Base-by-base conservation (phyloP, 768 basidiomycete genomes). In the Stropharia rugosoannulata region DNA sequence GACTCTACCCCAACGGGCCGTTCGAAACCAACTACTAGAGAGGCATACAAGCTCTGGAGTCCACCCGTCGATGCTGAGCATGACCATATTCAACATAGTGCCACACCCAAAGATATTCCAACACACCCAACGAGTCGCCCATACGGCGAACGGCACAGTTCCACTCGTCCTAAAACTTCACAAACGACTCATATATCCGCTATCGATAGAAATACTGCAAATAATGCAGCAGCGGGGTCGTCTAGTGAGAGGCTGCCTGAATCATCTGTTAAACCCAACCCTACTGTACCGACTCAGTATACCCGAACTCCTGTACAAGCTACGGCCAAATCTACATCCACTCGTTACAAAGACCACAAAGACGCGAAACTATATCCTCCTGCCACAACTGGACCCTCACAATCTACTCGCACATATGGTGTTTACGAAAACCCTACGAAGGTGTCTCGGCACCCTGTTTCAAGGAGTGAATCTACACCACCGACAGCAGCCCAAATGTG, bases 1-100 rank as follows among this genome's bases (percentile, higher is more conserved):
- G 77, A 78, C 62, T 55, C 54, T 55, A 72, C 70, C 69, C 76
- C 75, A 61, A 62, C 75, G 57, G 75, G 72, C 70, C 65, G 68
- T 59, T 71, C 68, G 55, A 78, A 74, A 68, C 64, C 75, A 64
- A 64, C 71, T 58, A 62, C 73, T 60, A 69, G 70, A 62, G 71
- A 72, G 57, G 57, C 70, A 35, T 71, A 70, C 61, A 72, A 73
- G 65, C 68, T 73, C 56, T 75, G 74, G 72, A 64, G 66, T 59
- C 67, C 74, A 27, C 58, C 57, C 45, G 45, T 59, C 50, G 62
- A 69, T 56, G 57, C 60, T 55, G 69, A 73, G 43, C 64, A 63
- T 59, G 63, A 55, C 57, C 59, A 63, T 58, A 51, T 68, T 55
- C 69, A 65, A 60, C 62, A 66, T 38, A 45, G 52, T 35, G 56